phyloP scores from a whole-genome alignment of 2,329 filamentous ascomycete genomes.

The Paracoccidioides brasiliensis region DNA sequence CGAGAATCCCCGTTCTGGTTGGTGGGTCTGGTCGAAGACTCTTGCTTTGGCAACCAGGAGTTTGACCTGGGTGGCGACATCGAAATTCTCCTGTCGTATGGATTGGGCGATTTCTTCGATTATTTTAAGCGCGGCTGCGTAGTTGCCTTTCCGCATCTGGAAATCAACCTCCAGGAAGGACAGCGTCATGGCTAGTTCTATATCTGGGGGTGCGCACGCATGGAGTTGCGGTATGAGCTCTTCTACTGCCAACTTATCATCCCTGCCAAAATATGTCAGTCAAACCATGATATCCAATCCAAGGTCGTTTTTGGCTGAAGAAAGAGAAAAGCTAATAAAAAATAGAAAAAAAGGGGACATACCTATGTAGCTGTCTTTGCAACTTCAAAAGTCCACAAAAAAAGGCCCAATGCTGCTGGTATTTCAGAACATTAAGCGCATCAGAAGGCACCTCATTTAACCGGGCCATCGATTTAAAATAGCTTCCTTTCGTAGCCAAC shows the following conservation, averaged over 20 bases:
- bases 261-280: constrained; percentile 23
- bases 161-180: constrained; percentile 48
- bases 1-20: constrained; percentile 63
- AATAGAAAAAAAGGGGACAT: neutral
- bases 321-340: neutral
- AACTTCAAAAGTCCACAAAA: constrained; percentile 32
- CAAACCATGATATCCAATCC: constrained; percentile 10
- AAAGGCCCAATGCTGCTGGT: constrained; percentile 46
- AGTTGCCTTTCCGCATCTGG: constrained; percentile 41
- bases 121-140: constrained; percentile 39
- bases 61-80: constrained; percentile 55
- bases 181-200: constrained; percentile 47
- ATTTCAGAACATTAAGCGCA: constrained; percentile 58
- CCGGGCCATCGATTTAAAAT: constrained; percentile 51
- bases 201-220: constrained; percentile 39
- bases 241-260: constrained; percentile 44
- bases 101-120: constrained; percentile 42
- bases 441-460: constrained; percentile 50
- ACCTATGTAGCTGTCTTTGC: constrained; percentile 31
- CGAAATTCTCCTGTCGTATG: constrained; percentile 42
- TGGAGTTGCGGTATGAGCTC: constrained; percentile 46
- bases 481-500: constrained; percentile 54
- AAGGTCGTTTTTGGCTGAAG: neutral
- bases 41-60: constrained; percentile 61
- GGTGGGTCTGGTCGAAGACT: constrained; percentile 54